Conservation (phyloP, 805 yeast genomes). For the Metschnikowia arizonensis region DNA sequence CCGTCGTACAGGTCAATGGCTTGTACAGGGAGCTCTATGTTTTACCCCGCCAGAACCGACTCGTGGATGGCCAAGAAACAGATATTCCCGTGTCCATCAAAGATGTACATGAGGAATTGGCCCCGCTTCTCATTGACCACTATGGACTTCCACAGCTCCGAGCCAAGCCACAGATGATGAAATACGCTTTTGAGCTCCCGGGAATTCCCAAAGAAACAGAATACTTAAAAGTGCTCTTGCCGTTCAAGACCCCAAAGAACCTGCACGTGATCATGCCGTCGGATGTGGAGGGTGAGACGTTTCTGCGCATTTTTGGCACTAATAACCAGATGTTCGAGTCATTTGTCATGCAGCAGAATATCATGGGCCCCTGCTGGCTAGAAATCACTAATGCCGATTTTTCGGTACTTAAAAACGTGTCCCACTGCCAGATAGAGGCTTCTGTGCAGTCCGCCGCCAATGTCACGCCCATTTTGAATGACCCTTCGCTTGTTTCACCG, state of each 20-base stretch:
- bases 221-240: constrained; percentile 73
- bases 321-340: constrained; percentile 73
- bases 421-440: constrained; percentile 81
- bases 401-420: constrained; percentile 51
- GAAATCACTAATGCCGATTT: constrained; percentile 65
- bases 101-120: constrained; percentile 76
- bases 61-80: constrained; percentile 39
- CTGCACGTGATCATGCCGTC: constrained; percentile 49
- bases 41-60: constrained; percentile 57
- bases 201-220: constrained; percentile 76
- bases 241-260: constrained; percentile 62
- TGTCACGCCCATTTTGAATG: constrained; percentile 46
- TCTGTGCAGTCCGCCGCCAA: constrained; percentile 47
- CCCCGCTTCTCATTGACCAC: constrained; percentile 58
- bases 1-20: constrained; percentile 70
- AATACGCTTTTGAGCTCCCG: constrained; percentile 84
- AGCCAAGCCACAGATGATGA: constrained; percentile 67
- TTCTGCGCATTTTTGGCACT: constrained; percentile 75
- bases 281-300: constrained; percentile 70
- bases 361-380: constrained; percentile 99
- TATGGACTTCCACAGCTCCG: constrained; percentile 59
- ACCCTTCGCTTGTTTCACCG: constrained; percentile 51
- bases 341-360: constrained; percentile 72
- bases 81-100: constrained; percentile 43
- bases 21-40: constrained; percentile 70